Evolutionary conservation across 805 yeast genomes (phyloP).

Genomic region (Yarrowia yakushimensis): DNA sequence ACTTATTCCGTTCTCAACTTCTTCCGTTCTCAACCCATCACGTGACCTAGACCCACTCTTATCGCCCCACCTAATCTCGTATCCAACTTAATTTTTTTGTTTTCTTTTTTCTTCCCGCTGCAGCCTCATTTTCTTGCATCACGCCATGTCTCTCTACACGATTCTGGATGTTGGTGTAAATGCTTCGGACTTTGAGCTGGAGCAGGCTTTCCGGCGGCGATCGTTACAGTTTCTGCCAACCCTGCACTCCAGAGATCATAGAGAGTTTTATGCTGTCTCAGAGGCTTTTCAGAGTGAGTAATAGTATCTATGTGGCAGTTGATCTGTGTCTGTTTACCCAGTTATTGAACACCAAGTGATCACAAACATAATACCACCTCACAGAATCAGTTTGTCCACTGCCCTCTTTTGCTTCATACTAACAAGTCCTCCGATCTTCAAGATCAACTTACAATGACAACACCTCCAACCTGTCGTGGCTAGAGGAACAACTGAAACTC

Average conservation of each 20-base stretch:
- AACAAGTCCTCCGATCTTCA: constrained; percentile 1
- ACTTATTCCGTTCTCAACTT: neutral
- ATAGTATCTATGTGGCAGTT: too few relatives aligned
- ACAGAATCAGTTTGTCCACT: too few relatives aligned
- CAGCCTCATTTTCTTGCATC: neutral
- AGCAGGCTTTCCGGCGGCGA: constrained; percentile 10
- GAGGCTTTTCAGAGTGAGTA: constrained; percentile 25
- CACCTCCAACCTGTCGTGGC: neutral
- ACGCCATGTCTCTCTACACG: constrained; percentile 9
- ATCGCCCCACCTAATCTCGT: constrained; percentile 5
- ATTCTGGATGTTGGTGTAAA: neutral
- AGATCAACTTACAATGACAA: neutral
- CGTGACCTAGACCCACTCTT: neutral
- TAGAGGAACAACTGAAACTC: neutral
- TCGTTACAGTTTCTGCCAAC: neutral
- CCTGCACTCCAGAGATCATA: neutral
- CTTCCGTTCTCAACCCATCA: too few relatives aligned
- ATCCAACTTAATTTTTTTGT: neutral
- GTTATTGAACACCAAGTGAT: too few relatives aligned
- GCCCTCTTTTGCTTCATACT: neutral
- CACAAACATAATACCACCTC: too few relatives aligned
- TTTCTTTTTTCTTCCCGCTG: too few relatives aligned
- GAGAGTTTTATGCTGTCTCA: constrained; percentile 17
- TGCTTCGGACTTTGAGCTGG: neutral
- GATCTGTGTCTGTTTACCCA: too few relatives aligned